Evolutionary conservation across 2,329 filamentous ascomycete genomes (phyloP).

Genomic region (Colletotrichum shisoi): DNA sequence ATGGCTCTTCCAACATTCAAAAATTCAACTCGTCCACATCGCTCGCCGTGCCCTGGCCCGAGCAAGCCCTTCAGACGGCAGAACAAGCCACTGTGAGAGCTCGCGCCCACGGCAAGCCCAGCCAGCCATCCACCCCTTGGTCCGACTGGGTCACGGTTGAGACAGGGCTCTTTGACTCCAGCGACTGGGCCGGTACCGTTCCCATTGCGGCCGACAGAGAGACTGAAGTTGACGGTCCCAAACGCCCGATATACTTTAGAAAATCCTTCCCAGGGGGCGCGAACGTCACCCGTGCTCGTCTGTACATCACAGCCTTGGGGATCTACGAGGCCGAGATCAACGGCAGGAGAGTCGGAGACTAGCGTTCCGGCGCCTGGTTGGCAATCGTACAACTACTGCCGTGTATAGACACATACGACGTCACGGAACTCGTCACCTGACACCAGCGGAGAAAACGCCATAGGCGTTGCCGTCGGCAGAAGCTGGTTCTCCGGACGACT

Average conservation of each 20-base stretch:
- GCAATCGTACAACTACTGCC: slow-evolving; percentile 59
- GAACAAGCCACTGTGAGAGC: slow-evolving; percentile 49
- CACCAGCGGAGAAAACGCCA: slow-evolving; percentile 47
- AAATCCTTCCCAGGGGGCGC: slow-evolving; percentile 39
- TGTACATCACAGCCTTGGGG: slow-evolving; percentile 59
- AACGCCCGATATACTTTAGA: slow-evolving; percentile 43
- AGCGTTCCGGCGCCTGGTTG: slow-evolving; percentile 60
- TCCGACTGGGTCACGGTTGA: slow-evolving; percentile 48
- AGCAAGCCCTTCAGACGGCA: slow-evolving; percentile 44
- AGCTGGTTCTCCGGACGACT: slow-evolving; percentile 59
- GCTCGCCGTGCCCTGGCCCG: slow-evolving; percentile 56
- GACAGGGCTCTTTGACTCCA: slow-evolving; percentile 45
- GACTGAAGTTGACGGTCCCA: slow-evolving; percentile 44
- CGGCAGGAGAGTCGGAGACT: slow-evolving; percentile 52
- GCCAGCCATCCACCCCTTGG: slow-evolving; percentile 44
- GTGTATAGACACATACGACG: slow-evolving; percentile 64
- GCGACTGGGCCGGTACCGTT: slow-evolving; percentile 46
- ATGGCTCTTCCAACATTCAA: slow-evolving; percentile 35
- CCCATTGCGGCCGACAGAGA: slow-evolving; percentile 46
- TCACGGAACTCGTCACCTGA: slow-evolving; percentile 54
- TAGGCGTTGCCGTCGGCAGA: slow-evolving; percentile 56
- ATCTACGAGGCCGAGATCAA: slow-evolving; percentile 60
- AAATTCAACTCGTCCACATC: slow-evolving; percentile 50
- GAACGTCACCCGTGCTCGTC: slow-evolving; percentile 48
- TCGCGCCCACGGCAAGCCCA: slow-evolving; percentile 45